These are phyloP conservation scores for Trichoderma asperelloides DNA, from an alignment of 495 filamentous ascomycete species.

Conservation along the genomic window DNA sequence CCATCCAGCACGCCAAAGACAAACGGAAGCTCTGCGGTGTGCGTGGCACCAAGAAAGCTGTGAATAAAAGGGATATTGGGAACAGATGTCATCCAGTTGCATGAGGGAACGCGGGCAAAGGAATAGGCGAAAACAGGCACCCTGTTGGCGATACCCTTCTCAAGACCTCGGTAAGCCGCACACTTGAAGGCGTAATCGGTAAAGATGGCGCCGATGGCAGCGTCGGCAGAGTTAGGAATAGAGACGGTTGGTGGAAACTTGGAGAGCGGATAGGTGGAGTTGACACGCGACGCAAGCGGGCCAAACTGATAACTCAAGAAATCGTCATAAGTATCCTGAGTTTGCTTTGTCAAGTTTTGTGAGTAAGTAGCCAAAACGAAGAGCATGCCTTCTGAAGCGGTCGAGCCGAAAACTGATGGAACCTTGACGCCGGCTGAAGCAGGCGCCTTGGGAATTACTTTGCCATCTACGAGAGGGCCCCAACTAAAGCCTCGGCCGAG, in stretches of 20 bases:
- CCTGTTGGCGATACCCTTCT: background rate
- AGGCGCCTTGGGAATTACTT: slow-evolving; percentile 1
- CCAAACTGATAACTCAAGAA: slow-evolving; percentile 2
- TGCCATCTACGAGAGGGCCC: background rate
- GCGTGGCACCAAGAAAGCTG: background rate
- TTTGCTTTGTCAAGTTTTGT: background rate
- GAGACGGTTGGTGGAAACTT: background rate
- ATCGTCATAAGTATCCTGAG: background rate
- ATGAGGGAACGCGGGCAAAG: background rate
- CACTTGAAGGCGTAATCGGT: background rate
- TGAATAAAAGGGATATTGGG: background rate
- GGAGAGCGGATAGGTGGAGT: background rate
- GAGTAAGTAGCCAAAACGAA: background rate
- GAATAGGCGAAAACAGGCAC: background rate
- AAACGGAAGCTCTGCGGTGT: slow-evolving; percentile 29
- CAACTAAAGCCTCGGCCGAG: background rate
- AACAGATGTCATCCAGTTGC: slow-evolving; percentile 27
- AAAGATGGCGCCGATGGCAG: background rate
- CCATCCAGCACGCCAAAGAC: slow-evolving; percentile 20
- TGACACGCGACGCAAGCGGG: slow-evolving; percentile 1
- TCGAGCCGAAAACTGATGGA: background rate
- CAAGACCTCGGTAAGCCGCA: background rate
- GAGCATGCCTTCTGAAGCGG: background rate
- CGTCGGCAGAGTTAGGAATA: background rate
- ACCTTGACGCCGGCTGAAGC: background rate